Evolutionary conservation across 1,139 yeast genomes (phyloP).

Genomic region (Schizosaccharomyces versatilis): DNA sequence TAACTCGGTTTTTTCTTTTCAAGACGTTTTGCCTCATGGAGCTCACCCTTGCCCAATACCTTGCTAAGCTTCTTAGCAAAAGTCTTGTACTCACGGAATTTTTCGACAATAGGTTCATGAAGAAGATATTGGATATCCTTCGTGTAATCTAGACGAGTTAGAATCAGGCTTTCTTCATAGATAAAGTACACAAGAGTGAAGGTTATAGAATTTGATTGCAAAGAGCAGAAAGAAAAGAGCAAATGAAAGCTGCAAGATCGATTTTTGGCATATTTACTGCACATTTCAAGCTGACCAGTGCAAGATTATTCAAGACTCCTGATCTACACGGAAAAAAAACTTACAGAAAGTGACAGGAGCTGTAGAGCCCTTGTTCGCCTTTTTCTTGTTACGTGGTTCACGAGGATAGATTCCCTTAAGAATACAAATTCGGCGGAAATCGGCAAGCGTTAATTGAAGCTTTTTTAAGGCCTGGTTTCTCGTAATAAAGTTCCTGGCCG

Average conservation of each 20-base stretch:
- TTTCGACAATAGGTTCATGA: slow-evolving; percentile 84
- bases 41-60: slow-evolving; percentile 83
- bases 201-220: no score
- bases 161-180: no score
- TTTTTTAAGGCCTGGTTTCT: slow-evolving; percentile 88
- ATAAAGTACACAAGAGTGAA: no score
- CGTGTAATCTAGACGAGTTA: slow-evolving; percentile 29
- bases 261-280: no score
- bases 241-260: no score
- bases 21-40: slow-evolving; percentile 64
- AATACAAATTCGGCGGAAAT: slow-evolving; percentile 63
- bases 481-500: slow-evolving; percentile 78
- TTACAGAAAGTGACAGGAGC: slow-evolving; percentile 71
- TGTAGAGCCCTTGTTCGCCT: slow-evolving; percentile 91
- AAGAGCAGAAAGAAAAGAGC: no score
- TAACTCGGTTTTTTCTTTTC: slow-evolving; percentile 67
- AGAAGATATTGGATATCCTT: slow-evolving; percentile 84
- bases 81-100: slow-evolving; percentile 87
- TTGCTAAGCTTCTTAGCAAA: slow-evolving; percentile 76
- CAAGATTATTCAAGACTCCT: no score
- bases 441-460: slow-evolving; percentile 87
- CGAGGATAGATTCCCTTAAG: slow-evolving; percentile 83
- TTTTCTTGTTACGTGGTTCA: slow-evolving; percentile 87
- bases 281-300: no score
- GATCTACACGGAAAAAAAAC: neutral